Evolutionary conservation across 768 basidiomycete species (phyloP).

Genomic region (Mycena floridula): DNA sequence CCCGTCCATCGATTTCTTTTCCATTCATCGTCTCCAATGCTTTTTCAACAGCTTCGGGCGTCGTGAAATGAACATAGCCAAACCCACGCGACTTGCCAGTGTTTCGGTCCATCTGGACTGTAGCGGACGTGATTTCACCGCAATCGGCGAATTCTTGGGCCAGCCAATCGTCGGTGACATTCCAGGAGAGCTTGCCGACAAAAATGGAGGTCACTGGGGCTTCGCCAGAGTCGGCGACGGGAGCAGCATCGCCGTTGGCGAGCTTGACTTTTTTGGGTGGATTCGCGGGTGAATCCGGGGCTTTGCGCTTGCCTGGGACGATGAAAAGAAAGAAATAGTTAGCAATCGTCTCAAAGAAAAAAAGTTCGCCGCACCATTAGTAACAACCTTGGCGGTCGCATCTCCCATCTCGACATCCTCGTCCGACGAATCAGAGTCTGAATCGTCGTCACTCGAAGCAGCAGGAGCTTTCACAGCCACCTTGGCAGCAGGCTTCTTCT

Average conservation of each 20-base stretch:
- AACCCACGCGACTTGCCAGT: constrained; percentile 82
- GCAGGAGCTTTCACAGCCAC: constrained; percentile 16
- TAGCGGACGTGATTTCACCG: constrained; percentile 86
- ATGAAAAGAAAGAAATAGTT: background rate
- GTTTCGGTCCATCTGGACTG: constrained; percentile 80
- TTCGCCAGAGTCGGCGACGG: constrained; percentile 30
- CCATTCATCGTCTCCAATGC: constrained; percentile 72
- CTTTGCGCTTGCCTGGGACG: constrained; percentile 77
- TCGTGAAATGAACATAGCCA: constrained; percentile 76
- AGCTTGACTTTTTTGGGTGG: constrained; percentile 82
- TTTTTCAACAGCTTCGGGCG: constrained; percentile 66
- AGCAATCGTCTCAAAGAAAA: background rate
- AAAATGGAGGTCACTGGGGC: constrained; percentile 71
- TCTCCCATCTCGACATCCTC: constrained; percentile 60
- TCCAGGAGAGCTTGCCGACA: constrained; percentile 93
- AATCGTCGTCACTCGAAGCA: constrained; percentile 10
- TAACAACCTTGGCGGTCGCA: constrained; percentile 19
- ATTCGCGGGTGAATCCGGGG: constrained; percentile 50
- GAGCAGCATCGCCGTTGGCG: constrained; percentile 45
- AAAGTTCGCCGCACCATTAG: constrained; percentile 27
- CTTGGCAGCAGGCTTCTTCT: constrained; percentile 16
- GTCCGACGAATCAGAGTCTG: constrained; percentile 29
- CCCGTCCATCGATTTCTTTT: constrained; percentile 87
- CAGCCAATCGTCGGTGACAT: constrained; percentile 94
- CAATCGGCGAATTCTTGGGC: constrained; percentile 83